Evolutionary conservation across 2,329 filamentous ascomycete genomes (phyloP), one percentile per base, ranked within the genome.

Genomic region (Cytospora piceicola): DNA sequence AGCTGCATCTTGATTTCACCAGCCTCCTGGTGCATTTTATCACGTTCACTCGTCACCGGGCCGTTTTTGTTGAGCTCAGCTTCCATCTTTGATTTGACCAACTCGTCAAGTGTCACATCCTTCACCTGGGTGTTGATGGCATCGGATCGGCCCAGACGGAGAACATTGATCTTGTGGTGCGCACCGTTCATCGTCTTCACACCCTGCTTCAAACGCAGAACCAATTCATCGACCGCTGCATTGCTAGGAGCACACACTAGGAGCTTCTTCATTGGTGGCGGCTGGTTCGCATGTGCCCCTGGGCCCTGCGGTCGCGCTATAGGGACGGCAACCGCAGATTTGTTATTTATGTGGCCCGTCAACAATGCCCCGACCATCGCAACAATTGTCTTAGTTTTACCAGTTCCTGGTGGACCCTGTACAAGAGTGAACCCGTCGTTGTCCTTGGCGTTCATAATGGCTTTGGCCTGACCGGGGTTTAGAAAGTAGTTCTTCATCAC

Each of bases 211-310:
- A 99, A 85, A 79, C 95, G 90, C 76, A 97, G 88, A 22, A 99
- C 95, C 68, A 99, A 77, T 76, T 99, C 95, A 75, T 99, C 95
- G 7, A 99, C 95, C 36, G 95, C 95, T 8, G 95, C 95, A 77
- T 99, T 99, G 83, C 94, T 98, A 17, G 95, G 95, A n/a, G 95
- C 95, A 74, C 95, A 99, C 29, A 99, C 92, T 30, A 99, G 85
- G 30, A 99, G 83, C 77, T 98, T 99, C 79, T 96, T 97, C 2
- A 86, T 75, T 1, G 76, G 68, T 49, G 66, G 51, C 22, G 64
- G 51, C 22, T 59, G 55, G 9, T 49, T 39, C 73, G 75, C 71
- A 74, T 67, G 64, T 75, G 79, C 69, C 77, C 78, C 15, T 68
- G 77, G n/a, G 72, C 71, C 67, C 3, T 71, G 73, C 4, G 80